These are phyloP conservation scores for Ustilago sp. DNA, from an alignment of 1,284 basidiomycete species.

Conservation along the genomic window DNA sequence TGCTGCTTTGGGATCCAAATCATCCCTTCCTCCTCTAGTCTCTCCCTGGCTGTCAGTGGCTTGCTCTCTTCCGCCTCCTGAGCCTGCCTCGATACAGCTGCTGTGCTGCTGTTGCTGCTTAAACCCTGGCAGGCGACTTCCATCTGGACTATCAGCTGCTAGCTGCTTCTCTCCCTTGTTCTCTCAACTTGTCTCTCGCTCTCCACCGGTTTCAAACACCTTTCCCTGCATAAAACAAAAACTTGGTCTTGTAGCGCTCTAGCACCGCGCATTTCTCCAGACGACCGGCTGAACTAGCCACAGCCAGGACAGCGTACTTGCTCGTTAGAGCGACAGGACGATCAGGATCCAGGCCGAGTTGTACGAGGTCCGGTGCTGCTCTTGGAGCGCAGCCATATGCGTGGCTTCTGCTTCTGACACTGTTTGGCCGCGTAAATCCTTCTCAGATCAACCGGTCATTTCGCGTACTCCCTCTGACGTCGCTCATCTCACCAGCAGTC, in stretches of 20 bases:
- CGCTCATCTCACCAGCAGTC: neutral
- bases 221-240: conserved; percentile 10
- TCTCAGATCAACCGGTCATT: conserved; percentile 12
- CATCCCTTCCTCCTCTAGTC: neutral
- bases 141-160: neutral
- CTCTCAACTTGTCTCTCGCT: neutral
- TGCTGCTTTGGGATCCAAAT: neutral
- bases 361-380: neutral
- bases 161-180: conserved; percentile 1
- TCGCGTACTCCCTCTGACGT: neutral
- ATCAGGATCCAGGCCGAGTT: neutral
- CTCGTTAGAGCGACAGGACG: neutral
- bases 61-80: conserved; percentile 2
- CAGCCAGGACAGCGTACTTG: neutral
- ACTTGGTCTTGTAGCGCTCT: neutral
- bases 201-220: conserved; percentile 16
- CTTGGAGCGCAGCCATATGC: neutral
- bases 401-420: conserved; percentile 7
- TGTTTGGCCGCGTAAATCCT: conserved; percentile 13
- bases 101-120: neutral
- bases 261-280: neutral
- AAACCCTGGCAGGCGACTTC: no score
- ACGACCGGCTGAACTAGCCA: neutral
- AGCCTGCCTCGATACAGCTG: neutral
- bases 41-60: neutral